Evolutionary conservation across 495 filamentous ascomycete species (phyloP).

Genomic region (Rhypophila decipiens): DNA sequence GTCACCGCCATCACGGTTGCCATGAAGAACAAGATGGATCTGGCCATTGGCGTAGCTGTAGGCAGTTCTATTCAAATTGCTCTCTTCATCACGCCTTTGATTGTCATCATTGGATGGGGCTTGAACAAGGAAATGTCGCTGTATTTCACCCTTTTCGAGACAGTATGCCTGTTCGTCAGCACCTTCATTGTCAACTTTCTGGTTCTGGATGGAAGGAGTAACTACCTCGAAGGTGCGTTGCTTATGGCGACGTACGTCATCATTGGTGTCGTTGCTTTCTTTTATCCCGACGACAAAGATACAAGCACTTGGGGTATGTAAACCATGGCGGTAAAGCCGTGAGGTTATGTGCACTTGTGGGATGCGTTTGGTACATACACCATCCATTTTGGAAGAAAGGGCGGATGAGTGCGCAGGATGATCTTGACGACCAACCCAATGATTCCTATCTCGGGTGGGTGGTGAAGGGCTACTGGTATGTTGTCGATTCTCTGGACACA

Average conservation of each 20-base stretch:
- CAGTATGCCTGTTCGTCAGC: slow-evolving; percentile 69
- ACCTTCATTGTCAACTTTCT: slow-evolving; percentile 80
- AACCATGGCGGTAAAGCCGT: too few relatives aligned
- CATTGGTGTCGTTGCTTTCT: slow-evolving; percentile 54
- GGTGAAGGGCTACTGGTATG: too few relatives aligned
- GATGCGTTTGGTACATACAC: too few relatives aligned
- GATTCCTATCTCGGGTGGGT: too few relatives aligned
- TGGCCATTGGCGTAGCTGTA: slow-evolving; percentile 76
- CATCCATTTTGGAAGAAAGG: too few relatives aligned
- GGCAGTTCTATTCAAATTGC: slow-evolving; percentile 78
- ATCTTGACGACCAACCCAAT: too few relatives aligned
- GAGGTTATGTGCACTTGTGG: not conserved
- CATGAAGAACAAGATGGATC: slow-evolving; percentile 84
- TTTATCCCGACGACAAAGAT: slow-evolving; percentile 48
- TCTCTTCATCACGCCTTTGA: slow-evolving; percentile 73
- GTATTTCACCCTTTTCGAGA: slow-evolving; percentile 84
- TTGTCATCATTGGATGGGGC: slow-evolving; percentile 74
- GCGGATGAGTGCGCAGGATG: too few relatives aligned
- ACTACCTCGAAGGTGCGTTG: slow-evolving; percentile 75
- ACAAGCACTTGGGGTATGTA: too few relatives aligned
- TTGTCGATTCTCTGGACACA: too few relatives aligned
- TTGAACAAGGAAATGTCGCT: slow-evolving; percentile 71
- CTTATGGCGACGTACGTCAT: slow-evolving; percentile 73
- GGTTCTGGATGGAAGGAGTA: slow-evolving; percentile 70
- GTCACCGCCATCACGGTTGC: slow-evolving; percentile 80